These are phyloP conservation scores for Albophoma yamanashiensis DNA, from an alignment of 2,329 filamentous ascomycete genomes.

Conservation along the genomic window DNA sequence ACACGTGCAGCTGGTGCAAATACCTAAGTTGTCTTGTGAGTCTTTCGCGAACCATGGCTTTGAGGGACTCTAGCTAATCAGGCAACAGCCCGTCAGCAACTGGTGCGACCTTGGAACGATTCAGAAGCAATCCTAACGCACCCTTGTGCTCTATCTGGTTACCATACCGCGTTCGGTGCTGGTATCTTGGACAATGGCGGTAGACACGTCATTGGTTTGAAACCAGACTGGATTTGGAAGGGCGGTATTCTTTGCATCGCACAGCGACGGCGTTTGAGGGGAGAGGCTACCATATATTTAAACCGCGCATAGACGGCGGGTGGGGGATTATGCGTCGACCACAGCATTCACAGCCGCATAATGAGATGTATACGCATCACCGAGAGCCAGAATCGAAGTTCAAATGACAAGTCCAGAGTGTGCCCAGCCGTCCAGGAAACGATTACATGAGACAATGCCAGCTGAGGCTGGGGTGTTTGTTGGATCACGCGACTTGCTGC, in stretches of 20 bases:
- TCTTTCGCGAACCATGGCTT: slow-evolving; percentile 14
- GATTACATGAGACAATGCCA: not conserved
- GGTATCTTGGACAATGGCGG: not conserved
- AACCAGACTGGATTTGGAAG: slow-evolving; percentile 6
- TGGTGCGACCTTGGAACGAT: slow-evolving; percentile 50
- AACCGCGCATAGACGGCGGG: not conserved
- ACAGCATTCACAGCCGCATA: not conserved
- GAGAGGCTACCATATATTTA: not conserved
- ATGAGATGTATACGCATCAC: not conserved
- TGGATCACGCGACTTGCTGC: not conserved
- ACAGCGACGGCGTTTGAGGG: slow-evolving; percentile 22
- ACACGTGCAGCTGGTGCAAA: slow-evolving; percentile 84
- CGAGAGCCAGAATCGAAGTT: not conserved
- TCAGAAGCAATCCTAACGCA: slow-evolving; percentile 6
- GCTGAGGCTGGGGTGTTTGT: not conserved
- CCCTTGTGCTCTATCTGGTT: not conserved
- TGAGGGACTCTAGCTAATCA: slow-evolving; percentile 10
- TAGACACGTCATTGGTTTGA: not conserved
- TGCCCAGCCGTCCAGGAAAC: not conserved
- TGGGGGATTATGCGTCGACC: not conserved
- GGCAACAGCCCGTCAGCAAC: slow-evolving; percentile 46
- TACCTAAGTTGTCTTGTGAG: slow-evolving; percentile 87
- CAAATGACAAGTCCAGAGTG: not conserved
- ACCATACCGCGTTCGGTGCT: not conserved
- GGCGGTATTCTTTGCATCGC: slow-evolving; percentile 8